phyloP scores from a whole-genome alignment of 768 basidiomycete species.

The Coprinellus micaceus region DNA sequence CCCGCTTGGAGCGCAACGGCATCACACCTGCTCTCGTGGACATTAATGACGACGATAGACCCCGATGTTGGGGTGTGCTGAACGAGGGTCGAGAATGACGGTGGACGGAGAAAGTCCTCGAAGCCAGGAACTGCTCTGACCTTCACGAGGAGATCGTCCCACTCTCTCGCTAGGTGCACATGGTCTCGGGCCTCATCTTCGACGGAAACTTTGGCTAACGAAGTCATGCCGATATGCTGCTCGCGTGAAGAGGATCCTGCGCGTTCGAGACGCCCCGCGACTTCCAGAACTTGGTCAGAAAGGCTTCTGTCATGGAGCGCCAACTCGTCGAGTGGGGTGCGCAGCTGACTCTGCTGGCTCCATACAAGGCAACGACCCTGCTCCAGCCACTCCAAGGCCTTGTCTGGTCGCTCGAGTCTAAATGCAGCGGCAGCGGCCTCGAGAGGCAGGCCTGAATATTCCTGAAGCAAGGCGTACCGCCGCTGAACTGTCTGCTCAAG shows the following conservation, averaged over 20 bases:
- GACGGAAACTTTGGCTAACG: background rate
- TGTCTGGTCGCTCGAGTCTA: slow-evolving; percentile 13
- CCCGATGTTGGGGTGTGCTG: background rate
- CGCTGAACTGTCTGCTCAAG: slow-evolving; percentile 1
- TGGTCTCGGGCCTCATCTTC: background rate
- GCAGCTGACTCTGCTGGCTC: slow-evolving; percentile 13
- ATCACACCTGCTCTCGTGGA: slow-evolving; percentile 2
- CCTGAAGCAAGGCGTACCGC: background rate
- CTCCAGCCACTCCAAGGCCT: slow-evolving; percentile 32
- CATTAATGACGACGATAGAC: slow-evolving; percentile 8
- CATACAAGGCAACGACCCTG: slow-evolving; percentile 20
- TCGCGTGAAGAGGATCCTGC: background rate
- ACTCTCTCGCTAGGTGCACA: background rate
- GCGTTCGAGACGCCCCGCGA: slow-evolving; percentile 14
- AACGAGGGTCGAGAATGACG: background rate
- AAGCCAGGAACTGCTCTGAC: background rate
- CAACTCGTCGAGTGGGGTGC: slow-evolving; percentile 14
- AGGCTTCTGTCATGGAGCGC: slow-evolving; percentile 4
- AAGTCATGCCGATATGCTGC: background rate
- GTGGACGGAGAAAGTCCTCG: slow-evolving; percentile 1
- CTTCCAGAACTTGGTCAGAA: slow-evolving; percentile 10
- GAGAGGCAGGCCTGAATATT: background rate
- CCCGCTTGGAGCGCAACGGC: slow-evolving; percentile 5
- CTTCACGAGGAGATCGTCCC: background rate
- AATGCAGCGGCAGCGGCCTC: slow-evolving; percentile 26